Conservation (phyloP, 805 yeast genomes). For the Hyphopichia homilentoma region DNA sequence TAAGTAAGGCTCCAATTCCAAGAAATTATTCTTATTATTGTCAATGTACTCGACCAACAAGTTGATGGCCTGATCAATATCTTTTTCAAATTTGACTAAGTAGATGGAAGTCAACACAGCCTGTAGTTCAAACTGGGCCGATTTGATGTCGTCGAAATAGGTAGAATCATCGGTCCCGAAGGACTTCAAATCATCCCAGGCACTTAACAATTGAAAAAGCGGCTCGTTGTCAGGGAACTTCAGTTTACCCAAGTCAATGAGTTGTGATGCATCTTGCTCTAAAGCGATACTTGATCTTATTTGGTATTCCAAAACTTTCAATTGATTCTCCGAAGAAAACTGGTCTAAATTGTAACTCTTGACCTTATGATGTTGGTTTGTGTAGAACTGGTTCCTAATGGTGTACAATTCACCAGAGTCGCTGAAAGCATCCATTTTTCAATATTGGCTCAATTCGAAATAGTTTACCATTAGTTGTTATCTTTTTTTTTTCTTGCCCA, state of each 20-base stretch:
- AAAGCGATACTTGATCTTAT: conserved; percentile 37
- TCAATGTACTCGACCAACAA: conserved; percentile 27
- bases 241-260: conserved; percentile 33
- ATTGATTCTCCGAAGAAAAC: conserved; percentile 33
- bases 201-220: conserved; percentile 34
- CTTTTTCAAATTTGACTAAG: conserved; percentile 32
- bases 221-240: conserved; percentile 32
- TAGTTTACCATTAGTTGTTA: no score
- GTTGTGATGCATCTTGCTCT: conserved; percentile 33
- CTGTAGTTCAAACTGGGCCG: conserved; percentile 35
- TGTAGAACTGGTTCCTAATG: conserved; percentile 56
- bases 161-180: conserved; percentile 42
- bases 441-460: no score
- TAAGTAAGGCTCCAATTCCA: conserved; percentile 40
- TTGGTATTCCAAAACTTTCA: conserved; percentile 39
- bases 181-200: conserved; percentile 40
- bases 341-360: conserved; percentile 33
- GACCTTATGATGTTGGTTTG: conserved; percentile 52
- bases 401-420: conserved; percentile 51
- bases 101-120: conserved; percentile 39
- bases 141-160: conserved; percentile 36
- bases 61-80: conserved; percentile 34
- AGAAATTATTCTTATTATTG: conserved; percentile 12
- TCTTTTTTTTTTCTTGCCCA: no score
- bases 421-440: conserved; percentile 33